Base-by-base conservation (phyloP, 768 basidiomycete genomes). In the Neoboletus subvelutipes region DNA sequence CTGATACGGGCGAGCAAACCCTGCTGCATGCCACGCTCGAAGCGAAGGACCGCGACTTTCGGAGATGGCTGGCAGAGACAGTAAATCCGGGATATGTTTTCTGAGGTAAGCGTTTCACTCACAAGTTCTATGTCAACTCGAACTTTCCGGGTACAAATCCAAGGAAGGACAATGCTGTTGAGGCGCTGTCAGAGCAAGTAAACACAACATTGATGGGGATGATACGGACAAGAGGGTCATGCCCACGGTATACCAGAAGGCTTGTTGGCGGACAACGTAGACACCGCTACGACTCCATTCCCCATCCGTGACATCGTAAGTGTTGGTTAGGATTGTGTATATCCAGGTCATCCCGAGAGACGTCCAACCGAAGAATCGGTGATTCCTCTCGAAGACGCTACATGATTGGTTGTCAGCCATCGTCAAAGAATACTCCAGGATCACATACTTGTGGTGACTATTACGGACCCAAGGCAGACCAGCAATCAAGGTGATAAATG, bases 1-100 rank as follows among this genome's bases (percentile, higher is more conserved):
- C 86, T 86, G 74, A 91, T 80, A 54, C 89, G 82, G 22, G 84
- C 84, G 34, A 91, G 77, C 29, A 92, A 77, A 55, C 89, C 88
- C 68, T 91, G 90, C 67, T 90, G 89, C 88, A 92, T 91, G 50
- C 90, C 89, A 64, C 89, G 83, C 70, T 84, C 77, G 73, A 92
- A 90, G 33, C 88, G 86, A 64, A 92, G 77, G 58, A 92, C 78
- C 7, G 88, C 90, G 8, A 88, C 89, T 68, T 90, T 91, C 18
- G 84, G 78, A 17, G 89, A 91, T 29, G 89, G 89, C 88, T 90
- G 63, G 41, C 52, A 36, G 57, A 46, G 31, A 46, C 43, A 42
- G 45, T 68, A 55, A 63, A 24, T 15, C 9, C 18, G 5, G 42
- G 5, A 8, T 5, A 36, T n/a, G 26, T 33, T 48, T 29, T 20